These are phyloP conservation scores for Lactarius trivialis DNA, from an alignment of 768 basidiomycete species.

Conservation along the genomic window DNA sequence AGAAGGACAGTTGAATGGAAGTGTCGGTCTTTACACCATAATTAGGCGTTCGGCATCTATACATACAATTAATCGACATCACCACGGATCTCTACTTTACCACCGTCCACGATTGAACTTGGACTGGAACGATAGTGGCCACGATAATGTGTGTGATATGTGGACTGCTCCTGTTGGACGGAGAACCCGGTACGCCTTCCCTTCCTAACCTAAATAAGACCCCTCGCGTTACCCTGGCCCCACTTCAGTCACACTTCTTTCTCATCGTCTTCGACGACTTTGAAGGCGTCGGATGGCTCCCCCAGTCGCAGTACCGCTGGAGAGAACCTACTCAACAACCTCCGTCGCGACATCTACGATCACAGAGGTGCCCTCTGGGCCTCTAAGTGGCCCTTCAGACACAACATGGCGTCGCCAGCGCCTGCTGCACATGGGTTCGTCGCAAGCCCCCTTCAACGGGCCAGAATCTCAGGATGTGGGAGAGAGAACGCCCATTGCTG, in stretches of 20 bases:
- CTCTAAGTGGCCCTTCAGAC: conserved; percentile 45
- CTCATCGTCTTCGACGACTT: neutral
- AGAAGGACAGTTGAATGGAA: neutral
- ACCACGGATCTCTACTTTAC: neutral
- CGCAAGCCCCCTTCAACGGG: conserved; percentile 10
- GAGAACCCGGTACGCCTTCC: no score
- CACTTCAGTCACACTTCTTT: no score
- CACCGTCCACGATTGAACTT: neutral
- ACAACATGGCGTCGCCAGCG: conserved; percentile 58
- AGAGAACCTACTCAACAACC: neutral
- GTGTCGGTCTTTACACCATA: neutral
- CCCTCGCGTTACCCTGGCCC: neutral
- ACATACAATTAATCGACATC: neutral
- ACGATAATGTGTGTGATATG: neutral
- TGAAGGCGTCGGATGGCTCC: neutral
- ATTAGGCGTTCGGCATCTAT: neutral
- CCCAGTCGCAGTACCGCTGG: neutral
- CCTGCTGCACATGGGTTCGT: conserved; percentile 46
- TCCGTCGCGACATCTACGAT: neutral
- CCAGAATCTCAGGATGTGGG: conserved; percentile 21
- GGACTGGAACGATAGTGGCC: neutral
- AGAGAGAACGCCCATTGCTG: conserved; percentile 34
- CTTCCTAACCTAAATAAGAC: conserved; percentile 10
- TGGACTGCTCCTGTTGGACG: no score
- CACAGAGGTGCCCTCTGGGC: conserved; percentile 29